Evolutionary conservation across 441 rosid genomes (phyloP).

Genomic region (Syzygium malaccense): DNA sequence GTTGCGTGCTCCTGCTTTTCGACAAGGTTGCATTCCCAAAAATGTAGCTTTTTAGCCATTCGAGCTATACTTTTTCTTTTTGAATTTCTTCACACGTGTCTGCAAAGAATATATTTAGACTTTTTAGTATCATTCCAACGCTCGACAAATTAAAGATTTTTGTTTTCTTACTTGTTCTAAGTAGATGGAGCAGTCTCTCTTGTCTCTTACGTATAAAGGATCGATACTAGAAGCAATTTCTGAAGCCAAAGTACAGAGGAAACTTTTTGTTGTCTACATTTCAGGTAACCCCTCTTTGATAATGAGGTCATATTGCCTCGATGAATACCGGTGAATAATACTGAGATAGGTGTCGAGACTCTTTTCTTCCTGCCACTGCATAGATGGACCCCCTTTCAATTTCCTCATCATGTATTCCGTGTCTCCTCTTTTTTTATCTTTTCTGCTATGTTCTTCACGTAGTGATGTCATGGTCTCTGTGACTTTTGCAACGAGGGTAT

Average conservation of each 20-base stretch:
- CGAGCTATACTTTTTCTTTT: neutral
- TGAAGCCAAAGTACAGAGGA: constrained; percentile 61
- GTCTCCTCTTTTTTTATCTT: neutral
- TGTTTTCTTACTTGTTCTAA: neutral
- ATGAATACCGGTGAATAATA: neutral
- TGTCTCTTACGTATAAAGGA: constrained; percentile 52
- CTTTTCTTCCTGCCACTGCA: neutral
- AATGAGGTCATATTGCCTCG: neutral
- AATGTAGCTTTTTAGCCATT: neutral
- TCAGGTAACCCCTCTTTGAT: constrained; percentile 34
- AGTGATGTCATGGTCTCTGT: neutral
- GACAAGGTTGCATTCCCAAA: neutral
- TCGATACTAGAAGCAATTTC: constrained; percentile 62
- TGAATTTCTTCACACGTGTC: neutral
- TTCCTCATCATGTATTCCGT: neutral
- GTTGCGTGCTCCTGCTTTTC: neutral
- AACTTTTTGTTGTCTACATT: constrained; percentile 75
- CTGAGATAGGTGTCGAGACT: neutral
- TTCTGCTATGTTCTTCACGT: neutral
- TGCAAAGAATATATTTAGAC: neutral
- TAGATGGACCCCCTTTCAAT: neutral
- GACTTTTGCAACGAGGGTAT: neutral
- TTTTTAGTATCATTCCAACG: neutral
- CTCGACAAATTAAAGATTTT: neutral
- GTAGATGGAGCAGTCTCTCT: constrained; percentile 60